A percentile compares a stretch with the other conserved stretches of the same genome.
Conservation (phyloP, 345 rosid species). For the Acer campestre region DNA sequence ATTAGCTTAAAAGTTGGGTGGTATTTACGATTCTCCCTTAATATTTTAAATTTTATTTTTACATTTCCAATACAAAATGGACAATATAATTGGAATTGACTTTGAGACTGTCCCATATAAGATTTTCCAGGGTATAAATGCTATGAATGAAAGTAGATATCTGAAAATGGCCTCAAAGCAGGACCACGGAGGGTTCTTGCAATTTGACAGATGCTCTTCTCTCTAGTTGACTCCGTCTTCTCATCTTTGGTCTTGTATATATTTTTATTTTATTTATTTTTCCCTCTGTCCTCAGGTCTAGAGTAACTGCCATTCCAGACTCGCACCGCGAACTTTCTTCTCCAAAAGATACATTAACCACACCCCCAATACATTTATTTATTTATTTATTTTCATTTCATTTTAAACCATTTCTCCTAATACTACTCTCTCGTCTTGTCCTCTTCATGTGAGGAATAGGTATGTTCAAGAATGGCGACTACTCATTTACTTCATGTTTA, state of each 20-base stretch:
- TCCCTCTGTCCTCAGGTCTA: background rate
- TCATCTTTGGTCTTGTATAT: background rate
- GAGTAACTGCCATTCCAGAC: slow-evolving; percentile 16
- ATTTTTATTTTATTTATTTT: background rate
- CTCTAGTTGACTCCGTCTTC: background rate
- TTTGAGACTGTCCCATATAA: no score
- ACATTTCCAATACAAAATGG: no score
- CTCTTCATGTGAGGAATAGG: background rate
- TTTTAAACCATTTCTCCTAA: background rate
- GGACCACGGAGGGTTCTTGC: background rate
- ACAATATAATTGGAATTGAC: no score
- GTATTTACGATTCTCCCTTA: no score
- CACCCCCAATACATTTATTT: background rate
- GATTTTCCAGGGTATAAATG: no score
- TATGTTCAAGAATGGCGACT: background rate
- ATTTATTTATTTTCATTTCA: no score
- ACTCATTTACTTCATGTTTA: slow-evolving; percentile 8
- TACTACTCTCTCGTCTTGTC: background rate
- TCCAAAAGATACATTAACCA: background rate
- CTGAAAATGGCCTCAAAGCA: background rate
- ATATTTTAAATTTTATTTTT: no score
- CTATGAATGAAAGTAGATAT: no score
- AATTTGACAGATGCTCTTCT: background rate
- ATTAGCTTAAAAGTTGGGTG: no score
- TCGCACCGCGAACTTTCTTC: slow-evolving; percentile 24